These are phyloP conservation scores for Botrytis hyacinthi DNA, from an alignment of 2,329 filamentous ascomycete genomes.

Conservation along the genomic window DNA sequence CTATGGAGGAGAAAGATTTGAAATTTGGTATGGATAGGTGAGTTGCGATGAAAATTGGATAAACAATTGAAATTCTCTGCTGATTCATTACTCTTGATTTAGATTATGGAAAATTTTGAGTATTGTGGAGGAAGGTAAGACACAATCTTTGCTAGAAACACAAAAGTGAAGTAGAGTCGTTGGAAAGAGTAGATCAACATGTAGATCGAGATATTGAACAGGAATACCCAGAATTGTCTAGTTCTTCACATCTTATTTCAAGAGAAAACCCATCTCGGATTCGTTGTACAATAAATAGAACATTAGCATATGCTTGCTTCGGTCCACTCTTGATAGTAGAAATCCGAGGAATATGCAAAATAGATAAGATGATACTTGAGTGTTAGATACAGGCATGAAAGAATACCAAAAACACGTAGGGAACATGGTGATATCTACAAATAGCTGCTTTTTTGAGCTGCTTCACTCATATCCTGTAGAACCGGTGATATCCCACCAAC, in stretches of 20 bases:
- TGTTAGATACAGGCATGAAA: too few relatives aligned
- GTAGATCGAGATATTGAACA: neutral
- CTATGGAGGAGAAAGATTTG: slow-evolving; percentile 20
- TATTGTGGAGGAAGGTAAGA: neutral
- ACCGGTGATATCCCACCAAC: too few relatives aligned
- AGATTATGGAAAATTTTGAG: neutral
- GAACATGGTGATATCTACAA: neutral
- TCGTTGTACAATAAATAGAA: too few relatives aligned
- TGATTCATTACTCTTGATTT: neutral
- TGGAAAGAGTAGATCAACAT: neutral
- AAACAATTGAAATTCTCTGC: neutral
- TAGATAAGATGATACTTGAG: neutral
- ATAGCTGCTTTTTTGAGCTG: too few relatives aligned
- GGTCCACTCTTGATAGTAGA: neutral
- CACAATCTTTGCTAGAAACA: neutral
- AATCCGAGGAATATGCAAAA: neutral
- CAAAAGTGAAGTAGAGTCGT: neutral
- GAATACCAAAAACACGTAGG: too few relatives aligned
- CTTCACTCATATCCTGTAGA: too few relatives aligned
- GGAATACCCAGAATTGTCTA: neutral
- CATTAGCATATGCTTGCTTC: neutral
- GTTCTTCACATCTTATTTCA: neutral
- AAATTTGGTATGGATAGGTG: slow-evolving; percentile 24
- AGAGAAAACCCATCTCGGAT: neutral
- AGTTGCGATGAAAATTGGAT: neutral